Evolutionary conservation across 2,329 filamentous ascomycete genomes (phyloP), one percentile per base, ranked within the genome.

Genomic region (Cercospora zeae-maydis): DNA sequence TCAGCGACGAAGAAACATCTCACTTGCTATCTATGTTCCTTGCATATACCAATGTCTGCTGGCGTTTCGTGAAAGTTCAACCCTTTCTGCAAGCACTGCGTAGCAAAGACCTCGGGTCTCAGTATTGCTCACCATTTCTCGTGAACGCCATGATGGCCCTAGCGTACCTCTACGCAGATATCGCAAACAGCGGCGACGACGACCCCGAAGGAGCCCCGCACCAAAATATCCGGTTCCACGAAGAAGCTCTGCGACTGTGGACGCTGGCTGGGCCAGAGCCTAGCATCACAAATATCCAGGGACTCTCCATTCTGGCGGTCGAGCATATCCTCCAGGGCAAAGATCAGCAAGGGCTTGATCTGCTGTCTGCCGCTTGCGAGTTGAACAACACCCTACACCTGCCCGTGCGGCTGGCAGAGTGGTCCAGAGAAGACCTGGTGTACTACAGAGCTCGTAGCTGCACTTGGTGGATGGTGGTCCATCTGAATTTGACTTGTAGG

Each of bases 91-190:
- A 37, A 60, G 58, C 31, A 16, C 52, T 60, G 34, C 58, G 58
- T 31, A 45, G 31, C 36, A 24, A 39, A 31, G 24, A 52, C 47
- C 30, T 47, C 14, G 5, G 14, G n/a, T 53, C 47, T 11, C 47
- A 34, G 14, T 53, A 52, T 24, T 60, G 58, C 49, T 53, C 47
- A 21, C 47, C 58, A 30, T 31, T 60, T 7, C 34, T 60, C 42
- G 47, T 60, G 11, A 53, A 60, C 34, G 58, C 58, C 13, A 53
- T 60, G 36, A 52, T 60, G 33, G 58, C 47, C n/a, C 37, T 60
- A 13, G 58, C 58, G 39, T 39, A 33, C 11, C 21, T 60, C 34
- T 30, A 60, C 21, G 52, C 58, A n/a, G 58, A 60, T 24, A 16
- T 54, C 11, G 47, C 30, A 11, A 30, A 54, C 13, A 33, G n/a